Conservation (phyloP, 2,329 filamentous ascomycete genomes). For the Colletotrichum sp. region DNA sequence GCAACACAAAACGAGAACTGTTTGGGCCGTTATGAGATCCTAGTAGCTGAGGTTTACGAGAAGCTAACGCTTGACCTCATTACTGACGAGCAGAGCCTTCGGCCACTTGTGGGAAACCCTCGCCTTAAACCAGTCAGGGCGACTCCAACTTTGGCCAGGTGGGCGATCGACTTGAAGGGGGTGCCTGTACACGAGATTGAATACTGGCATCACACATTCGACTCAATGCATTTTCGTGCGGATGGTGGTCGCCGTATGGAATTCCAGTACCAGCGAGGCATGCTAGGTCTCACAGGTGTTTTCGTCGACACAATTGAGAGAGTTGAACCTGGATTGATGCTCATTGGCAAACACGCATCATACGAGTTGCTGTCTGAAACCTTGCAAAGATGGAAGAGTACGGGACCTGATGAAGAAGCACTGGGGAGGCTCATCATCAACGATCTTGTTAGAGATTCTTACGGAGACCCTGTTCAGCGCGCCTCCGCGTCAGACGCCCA, state of each 20-base stretch:
- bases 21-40: background rate
- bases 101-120: background rate
- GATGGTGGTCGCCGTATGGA: background rate
- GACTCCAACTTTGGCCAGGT: background rate
- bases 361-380: background rate
- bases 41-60: background rate
- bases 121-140: background rate
- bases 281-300: background rate
- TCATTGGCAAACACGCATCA: background rate
- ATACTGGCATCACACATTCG: background rate
- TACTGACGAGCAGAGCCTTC: background rate
- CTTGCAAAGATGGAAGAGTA: background rate
- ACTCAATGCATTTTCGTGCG: background rate
- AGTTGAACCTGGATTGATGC: background rate
- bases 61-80: background rate
- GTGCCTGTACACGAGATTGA: background rate
- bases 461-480: background rate
- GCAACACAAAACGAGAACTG: accelerated
- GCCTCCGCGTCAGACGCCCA: background rate
- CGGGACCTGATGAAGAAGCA: background rate
- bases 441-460: background rate
- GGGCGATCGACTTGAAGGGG: background rate
- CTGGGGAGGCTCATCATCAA: background rate
- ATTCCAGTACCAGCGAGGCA: background rate
- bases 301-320: background rate